Evolutionary conservation across 2,329 filamentous ascomycete genomes (phyloP).

Genomic region (Chaetomiaceae sp.): DNA sequence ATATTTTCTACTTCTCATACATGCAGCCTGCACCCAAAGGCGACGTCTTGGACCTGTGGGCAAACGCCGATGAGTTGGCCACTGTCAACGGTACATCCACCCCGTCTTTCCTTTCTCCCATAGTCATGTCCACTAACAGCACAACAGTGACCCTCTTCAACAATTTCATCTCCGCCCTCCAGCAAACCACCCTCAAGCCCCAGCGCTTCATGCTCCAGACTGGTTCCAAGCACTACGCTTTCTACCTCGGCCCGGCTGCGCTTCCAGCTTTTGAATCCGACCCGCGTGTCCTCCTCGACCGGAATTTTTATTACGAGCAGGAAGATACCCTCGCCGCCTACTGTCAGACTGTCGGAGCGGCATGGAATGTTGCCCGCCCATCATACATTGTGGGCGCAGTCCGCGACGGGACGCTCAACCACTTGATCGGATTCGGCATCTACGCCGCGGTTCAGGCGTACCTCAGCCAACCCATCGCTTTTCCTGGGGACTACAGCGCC

Average conservation of each 20-base stretch:
- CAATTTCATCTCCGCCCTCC: slow-evolving; percentile 45
- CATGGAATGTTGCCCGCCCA: slow-evolving; percentile 46
- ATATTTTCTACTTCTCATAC: slow-evolving; percentile 53
- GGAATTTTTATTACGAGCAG: slow-evolving; percentile 54
- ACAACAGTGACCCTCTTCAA: slow-evolving; percentile 34
- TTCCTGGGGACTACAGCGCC: slow-evolving; percentile 38
- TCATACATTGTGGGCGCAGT: slow-evolving; percentile 46
- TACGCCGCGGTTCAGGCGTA: slow-evolving; percentile 43
- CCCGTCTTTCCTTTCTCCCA: not conserved
- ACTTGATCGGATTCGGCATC: slow-evolving; percentile 43
- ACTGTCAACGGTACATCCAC: slow-evolving; percentile 37
- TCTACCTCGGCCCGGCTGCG: slow-evolving; percentile 43
- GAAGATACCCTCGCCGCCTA: slow-evolving; percentile 45
- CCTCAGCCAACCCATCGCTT: slow-evolving; percentile 35
- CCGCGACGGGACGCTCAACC: slow-evolving; percentile 47
- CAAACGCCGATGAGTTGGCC: slow-evolving; percentile 46
- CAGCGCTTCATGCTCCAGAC: slow-evolving; percentile 47
- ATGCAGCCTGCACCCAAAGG: slow-evolving; percentile 46
- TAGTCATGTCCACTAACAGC: not conserved
- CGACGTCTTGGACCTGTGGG: slow-evolving; percentile 41
- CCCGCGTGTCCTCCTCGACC: slow-evolving; percentile 39
- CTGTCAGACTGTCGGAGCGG: slow-evolving; percentile 34
- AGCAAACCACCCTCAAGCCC: slow-evolving; percentile 29
- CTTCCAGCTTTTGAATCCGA: slow-evolving; percentile 44
- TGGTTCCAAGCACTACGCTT: slow-evolving; percentile 50